phyloP scores from a whole-genome alignment of 2,329 filamentous ascomycete species.

The Berkeleyomyces basicola region DNA sequence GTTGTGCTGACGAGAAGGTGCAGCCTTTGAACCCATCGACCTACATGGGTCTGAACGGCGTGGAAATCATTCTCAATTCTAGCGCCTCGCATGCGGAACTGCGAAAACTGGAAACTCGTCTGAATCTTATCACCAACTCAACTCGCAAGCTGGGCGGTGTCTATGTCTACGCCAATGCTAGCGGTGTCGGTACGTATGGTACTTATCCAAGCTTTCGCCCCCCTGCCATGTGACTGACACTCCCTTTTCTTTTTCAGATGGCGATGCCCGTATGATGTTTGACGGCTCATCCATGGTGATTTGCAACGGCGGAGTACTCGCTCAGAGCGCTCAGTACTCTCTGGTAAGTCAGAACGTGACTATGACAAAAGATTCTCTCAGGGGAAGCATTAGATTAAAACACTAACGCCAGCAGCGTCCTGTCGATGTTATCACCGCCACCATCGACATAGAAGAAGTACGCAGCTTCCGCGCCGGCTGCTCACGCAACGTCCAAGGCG shows the following conservation, averaged over 20 bases:
- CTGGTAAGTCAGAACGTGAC: constrained; percentile 23
- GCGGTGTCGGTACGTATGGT: constrained; percentile 15
- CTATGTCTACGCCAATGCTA: constrained; percentile 29
- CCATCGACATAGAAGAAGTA: constrained; percentile 56
- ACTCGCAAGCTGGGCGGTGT: constrained; percentile 45
- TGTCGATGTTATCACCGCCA: constrained; percentile 50
- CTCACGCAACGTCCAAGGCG: constrained; percentile 41
- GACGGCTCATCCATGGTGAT: constrained; percentile 17
- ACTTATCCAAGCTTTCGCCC: not conserved
- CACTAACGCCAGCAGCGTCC: constrained; percentile 24
- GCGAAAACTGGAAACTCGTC: constrained; percentile 45
- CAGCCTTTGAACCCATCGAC: constrained; percentile 28
- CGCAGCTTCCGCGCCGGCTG: constrained; percentile 39
- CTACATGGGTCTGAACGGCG: constrained; percentile 48
- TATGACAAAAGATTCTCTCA: constrained; percentile 20
- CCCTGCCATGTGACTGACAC: not conserved
- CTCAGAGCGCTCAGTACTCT: constrained; percentile 46
- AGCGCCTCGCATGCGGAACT: constrained; percentile 30
- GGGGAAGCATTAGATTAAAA: not conserved
- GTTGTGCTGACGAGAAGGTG: no score
- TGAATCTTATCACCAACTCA: constrained; percentile 49
- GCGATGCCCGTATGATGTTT: constrained; percentile 26
- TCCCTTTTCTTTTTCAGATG: constrained; percentile 12
- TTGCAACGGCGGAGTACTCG: constrained; percentile 45
- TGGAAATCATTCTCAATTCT: constrained; percentile 22